Conservation (phyloP, 2,329 filamentous ascomycete genomes). For the Lecanoromycetidae sp. region DNA sequence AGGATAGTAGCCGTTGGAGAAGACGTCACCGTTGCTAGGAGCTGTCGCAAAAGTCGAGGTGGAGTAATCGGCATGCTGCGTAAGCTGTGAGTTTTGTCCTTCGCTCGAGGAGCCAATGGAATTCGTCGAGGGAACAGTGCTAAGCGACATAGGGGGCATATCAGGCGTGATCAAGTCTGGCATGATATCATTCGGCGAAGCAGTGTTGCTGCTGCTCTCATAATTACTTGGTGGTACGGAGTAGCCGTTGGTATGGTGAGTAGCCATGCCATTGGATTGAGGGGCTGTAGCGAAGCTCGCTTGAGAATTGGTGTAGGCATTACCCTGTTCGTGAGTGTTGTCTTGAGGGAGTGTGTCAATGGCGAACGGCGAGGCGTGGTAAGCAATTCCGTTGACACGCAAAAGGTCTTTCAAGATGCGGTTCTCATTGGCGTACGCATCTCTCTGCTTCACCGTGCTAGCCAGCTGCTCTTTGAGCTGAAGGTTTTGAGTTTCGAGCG, state of each 20-base stretch:
- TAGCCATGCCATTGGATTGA: not conserved
- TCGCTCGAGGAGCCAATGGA: not conserved
- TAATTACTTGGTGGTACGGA: not conserved
- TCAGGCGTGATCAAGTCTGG: too few species aligned
- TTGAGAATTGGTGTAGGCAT: too few species aligned
- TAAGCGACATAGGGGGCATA: too few species aligned
- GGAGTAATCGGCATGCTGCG: not conserved
- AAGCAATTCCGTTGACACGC: constrained; percentile 37
- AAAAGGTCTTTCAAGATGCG: constrained; percentile 52
- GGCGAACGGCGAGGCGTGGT: not conserved
- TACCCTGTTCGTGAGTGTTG: not conserved
- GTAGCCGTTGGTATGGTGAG: not conserved
- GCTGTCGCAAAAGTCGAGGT: not conserved
- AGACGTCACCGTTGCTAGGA: not conserved
- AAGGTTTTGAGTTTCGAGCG: constrained; percentile 80
- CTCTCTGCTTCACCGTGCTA: constrained; percentile 61
- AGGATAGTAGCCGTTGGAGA: not conserved
- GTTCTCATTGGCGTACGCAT: constrained; percentile 59
- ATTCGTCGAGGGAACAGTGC: not conserved
- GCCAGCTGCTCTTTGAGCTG: constrained; percentile 77
- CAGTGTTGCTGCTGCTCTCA: not conserved
- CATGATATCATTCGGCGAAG: not conserved
- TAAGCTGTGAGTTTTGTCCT: too few species aligned
- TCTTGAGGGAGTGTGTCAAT: not conserved
- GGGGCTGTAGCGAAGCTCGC: too few species aligned